Base-by-base conservation (phyloP, 768 basidiomycete species). In the Pholiota molesta region DNA sequence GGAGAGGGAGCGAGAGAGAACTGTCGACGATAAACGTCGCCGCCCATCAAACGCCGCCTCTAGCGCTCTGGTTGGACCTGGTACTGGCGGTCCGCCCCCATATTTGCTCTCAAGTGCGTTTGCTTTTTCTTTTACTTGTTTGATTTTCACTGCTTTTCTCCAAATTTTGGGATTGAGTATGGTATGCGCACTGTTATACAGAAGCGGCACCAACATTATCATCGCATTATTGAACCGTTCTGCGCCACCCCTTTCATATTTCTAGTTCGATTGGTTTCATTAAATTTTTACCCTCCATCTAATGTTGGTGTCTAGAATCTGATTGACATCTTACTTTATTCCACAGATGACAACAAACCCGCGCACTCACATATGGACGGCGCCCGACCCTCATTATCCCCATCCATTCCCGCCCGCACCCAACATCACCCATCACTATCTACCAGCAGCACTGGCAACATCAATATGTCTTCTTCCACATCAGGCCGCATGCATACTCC, bases 21-120 rank as follows among this genome's bases (percentile, higher is more conserved):
- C 19, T 28, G 19, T 54, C 40, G 26, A 53, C n/a, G 60, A 61
- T 23, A 61, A 37, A 13, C 53, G 54, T 26, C 52, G 60, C n/a
- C 53, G 60, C 17, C 54, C 37, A 17, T 55, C 53, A 9, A 61
- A 61, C 21, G 60, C 60, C 44, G 39, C 54, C 8, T 23, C 47
- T 3, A 21, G 52, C 39, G 42, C 60, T 11, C 64, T 68, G 29
- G 64, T 66, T 16, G 67, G 67, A 2, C 67, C 67, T 55, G 67
- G 65, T 14, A 63, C 66, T 8, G 63, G 62, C 17, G 65, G 55
- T 6, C 62, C 65, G 17, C 57, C 64, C 54, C 58, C 65, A 52
- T 64, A 56, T 19, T 54, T 64, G 44, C 47, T 60, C 9, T 45
- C 57, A 51, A 61, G 63, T 64, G n/a, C 21, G 59, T 62, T 11